Evolutionary conservation across 768 basidiomycete species (phyloP).

Genomic region (Phlegmacium glaucopus): DNA sequence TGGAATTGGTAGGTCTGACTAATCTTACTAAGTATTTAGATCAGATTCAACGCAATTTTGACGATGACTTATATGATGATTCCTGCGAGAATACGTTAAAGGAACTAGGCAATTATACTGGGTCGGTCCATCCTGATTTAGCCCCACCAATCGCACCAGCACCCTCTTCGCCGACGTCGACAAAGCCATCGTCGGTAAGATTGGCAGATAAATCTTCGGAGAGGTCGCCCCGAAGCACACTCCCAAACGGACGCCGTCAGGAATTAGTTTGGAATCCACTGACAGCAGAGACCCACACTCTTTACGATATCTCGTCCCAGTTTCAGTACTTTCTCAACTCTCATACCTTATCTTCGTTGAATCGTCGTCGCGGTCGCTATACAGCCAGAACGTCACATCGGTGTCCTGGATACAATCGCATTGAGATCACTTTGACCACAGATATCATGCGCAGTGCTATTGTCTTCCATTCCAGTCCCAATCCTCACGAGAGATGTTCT

Average conservation of each 20-base stretch:
- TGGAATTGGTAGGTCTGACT: background rate
- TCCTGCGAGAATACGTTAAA: background rate
- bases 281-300: background rate
- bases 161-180: no score
- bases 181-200: no score
- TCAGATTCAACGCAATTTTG: background rate
- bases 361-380: background rate
- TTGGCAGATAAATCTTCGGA: background rate
- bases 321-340: conserved; percentile 1
- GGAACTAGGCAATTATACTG: background rate
- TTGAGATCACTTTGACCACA: conserved; percentile 6
- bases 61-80: background rate
- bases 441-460: conserved; percentile 6
- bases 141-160: no score
- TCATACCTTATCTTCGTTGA: background rate
- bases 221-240: background rate
- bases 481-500: conserved; percentile 5
- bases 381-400: conserved; percentile 2
- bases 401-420: conserved; percentile 6
- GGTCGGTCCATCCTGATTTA: background rate
- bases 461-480: conserved; percentile 1
- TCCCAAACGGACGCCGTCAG: background rate
- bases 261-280: conserved; percentile 6
- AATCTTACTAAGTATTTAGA: background rate
- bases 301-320: conserved; percentile 4